Conservation (phyloP, 768 basidiomycete genomes). For the Mycena chlorophos region DNA sequence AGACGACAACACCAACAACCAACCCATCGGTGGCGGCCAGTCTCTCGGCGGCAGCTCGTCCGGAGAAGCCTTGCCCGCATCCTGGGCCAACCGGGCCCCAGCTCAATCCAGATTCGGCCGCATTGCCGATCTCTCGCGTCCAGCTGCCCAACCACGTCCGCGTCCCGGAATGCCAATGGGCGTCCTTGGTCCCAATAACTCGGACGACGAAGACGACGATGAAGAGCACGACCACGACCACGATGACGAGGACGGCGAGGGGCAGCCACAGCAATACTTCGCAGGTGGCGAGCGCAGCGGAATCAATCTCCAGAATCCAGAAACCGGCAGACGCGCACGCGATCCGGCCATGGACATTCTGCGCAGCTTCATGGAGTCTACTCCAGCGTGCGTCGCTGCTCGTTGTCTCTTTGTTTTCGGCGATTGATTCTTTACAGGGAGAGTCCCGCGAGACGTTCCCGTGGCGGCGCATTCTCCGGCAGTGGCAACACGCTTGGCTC, state of each 20-base stretch:
- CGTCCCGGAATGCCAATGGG: too few relatives aligned
- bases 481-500: slow-evolving; percentile 85
- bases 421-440: slow-evolving; percentile 30
- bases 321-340: slow-evolving; percentile 34
- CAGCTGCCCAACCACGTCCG: not conserved
- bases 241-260: slow-evolving; percentile 32
- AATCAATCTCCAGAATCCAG: slow-evolving; percentile 85
- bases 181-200: too few relatives aligned
- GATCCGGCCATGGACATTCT: slow-evolving; percentile 62
- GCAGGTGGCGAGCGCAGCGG: slow-evolving; percentile 97
- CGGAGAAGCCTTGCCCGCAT: slow-evolving; percentile 10
- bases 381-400: slow-evolving; percentile 62
- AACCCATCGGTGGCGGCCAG: slow-evolving; percentile 1
- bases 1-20: slow-evolving; percentile 6
- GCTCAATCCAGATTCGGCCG: slow-evolving; percentile 11
- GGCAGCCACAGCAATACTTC: slow-evolving; percentile 74
- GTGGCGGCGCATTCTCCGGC: slow-evolving; percentile 54
- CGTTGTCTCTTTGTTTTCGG: slow-evolving; percentile 3
- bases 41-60: slow-evolving; percentile 10
- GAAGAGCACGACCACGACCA: not conserved
- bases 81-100: slow-evolving; percentile 13
- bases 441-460: slow-evolving; percentile 35
- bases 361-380: slow-evolving; percentile 74
- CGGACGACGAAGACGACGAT: too few relatives aligned
- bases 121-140: not conserved